Evolutionary conservation across 768 basidiomycete genomes (phyloP), one percentile per base, ranked within the genome.

Genomic region (Piloderma croceum): DNA sequence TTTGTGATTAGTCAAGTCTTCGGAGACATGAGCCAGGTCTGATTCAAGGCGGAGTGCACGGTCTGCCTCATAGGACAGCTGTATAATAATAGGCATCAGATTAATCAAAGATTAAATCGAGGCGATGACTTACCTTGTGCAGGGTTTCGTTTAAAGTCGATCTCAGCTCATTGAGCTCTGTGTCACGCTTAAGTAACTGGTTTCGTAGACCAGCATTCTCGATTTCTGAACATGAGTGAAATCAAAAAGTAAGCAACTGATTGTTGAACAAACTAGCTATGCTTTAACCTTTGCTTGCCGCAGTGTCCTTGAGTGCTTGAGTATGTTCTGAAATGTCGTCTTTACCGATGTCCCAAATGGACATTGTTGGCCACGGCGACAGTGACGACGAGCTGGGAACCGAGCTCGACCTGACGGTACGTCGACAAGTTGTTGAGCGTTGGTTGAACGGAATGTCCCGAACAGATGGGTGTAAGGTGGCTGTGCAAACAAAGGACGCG

Each of bases 21-120:
- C 70, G n/a, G 69, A 67, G 25, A 65, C 70, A 51, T 65, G 64
- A 6, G 58, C 59, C 17, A 77, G 63, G 22, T 73, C 69, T 1
- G 61, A 55, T 51, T 85, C 81, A 18, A 85, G 67, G 38, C 65
- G 61, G 32, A 81, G 55, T 12, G 68, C 73, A 21, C 76, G 77
- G 44, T 72, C 65, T 5, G 76, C 67, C 61, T 85, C 82, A 40
- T 59, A 56, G 32, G 68, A 69, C 36, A 85, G 62, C 83, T 85
- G 44, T 35, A 39, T 9, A 7, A 19, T 40, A 33, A 27, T 39
- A 36, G 34, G n/a, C n/a, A n/a, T n/a, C n/a, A n/a, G n/a, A n/a
- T 54, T 39, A 50, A 35, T 19, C 4, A 22, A 42, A 9, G 20
- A 21, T 23, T 34, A 38, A 29, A 31, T 37, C 38, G 21, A 25